Conservation (phyloP, 2,329 filamentous ascomycete species). For the Dryadomyces quercus-mongolicae region DNA sequence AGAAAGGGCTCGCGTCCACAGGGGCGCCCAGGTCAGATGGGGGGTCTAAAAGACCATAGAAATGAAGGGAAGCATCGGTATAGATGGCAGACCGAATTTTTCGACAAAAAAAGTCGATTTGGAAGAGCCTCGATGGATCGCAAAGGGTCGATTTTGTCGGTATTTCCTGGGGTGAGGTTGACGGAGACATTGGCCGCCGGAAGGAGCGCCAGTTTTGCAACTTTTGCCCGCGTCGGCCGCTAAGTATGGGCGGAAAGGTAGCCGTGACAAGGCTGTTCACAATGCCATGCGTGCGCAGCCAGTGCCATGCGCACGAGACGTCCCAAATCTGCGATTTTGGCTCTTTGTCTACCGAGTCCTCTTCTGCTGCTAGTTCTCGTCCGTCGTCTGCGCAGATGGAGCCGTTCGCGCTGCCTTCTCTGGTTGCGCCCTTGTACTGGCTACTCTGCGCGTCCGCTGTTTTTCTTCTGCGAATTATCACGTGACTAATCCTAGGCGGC, state of each 20-base stretch:
- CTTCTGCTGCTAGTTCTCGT: background rate
- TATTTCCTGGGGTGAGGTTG: constrained; percentile 13
- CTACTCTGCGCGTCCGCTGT: background rate
- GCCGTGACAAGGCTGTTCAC: background rate
- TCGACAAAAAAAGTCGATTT: constrained; percentile 26
- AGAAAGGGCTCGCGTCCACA: constrained; percentile 32
- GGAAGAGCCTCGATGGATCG: constrained; percentile 39
- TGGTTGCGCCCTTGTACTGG: background rate
- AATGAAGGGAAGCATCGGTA: constrained; percentile 36
- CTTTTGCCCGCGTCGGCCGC: background rate
- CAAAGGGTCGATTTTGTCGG: constrained; percentile 29
- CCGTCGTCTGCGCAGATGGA: too few relatives aligned
- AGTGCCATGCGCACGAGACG: background rate
- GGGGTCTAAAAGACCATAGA: constrained; percentile 36
- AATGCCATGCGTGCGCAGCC: background rate
- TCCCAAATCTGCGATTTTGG: background rate
- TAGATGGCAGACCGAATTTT: constrained; percentile 35
- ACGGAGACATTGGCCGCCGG: constrained; percentile 9
- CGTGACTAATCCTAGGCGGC: background rate
- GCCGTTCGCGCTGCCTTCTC: background rate
- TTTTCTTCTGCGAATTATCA: background rate
- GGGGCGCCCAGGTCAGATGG: constrained; percentile 31
- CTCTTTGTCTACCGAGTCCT: background rate
- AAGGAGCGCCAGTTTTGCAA: constrained; percentile 9
- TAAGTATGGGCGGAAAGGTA: background rate